Evolutionary conservation across 192 early-diverging fungal species (phyloP).

Genomic region (Helicostylum pulchrum): DNA sequence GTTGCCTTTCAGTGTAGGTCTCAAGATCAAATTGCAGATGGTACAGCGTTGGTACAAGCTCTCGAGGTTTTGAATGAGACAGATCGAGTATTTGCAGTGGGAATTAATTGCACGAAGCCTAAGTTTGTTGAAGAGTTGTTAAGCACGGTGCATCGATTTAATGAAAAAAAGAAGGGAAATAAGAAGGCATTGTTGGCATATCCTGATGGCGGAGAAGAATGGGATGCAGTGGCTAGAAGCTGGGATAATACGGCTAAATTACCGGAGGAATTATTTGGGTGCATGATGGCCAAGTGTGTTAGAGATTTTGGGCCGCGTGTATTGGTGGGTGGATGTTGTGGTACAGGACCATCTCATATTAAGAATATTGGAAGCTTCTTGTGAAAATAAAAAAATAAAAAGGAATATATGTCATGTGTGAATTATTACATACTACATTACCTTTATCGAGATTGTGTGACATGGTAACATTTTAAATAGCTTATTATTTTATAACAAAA

Average conservation of each 20-base stretch:
- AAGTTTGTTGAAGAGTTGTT: slow-evolving; percentile 27
- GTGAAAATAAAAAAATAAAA: too few species aligned
- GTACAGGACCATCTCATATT: slow-evolving; percentile 53
- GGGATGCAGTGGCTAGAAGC: slow-evolving; percentile 32
- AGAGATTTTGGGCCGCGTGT: slow-evolving; percentile 38
- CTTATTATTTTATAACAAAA: too few species aligned
- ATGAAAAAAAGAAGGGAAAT: not conserved
- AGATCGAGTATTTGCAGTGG: slow-evolving; percentile 45
- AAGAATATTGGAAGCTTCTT: slow-evolving; percentile 1
- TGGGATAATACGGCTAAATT: slow-evolving; percentile 32
- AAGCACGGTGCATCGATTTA: slow-evolving; percentile 4
- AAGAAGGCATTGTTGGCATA: slow-evolving; percentile 47
- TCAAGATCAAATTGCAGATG: slow-evolving; percentile 36
- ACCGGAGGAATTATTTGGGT: slow-evolving; percentile 34
- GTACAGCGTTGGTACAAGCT: slow-evolving; percentile 47
- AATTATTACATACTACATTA: too few species aligned
- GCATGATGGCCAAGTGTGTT: slow-evolving; percentile 28
- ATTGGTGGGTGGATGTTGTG: slow-evolving; percentile 60
- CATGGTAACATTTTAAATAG: too few species aligned
- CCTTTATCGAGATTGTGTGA: too few species aligned
- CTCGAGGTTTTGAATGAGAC: slow-evolving; percentile 27
- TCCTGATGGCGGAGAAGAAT: slow-evolving; percentile 50
- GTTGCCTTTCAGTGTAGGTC: slow-evolving; percentile 56
- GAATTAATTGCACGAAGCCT: slow-evolving; percentile 66
- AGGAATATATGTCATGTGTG: too few species aligned